phyloP scores from a whole-genome alignment of 2,329 filamentous ascomycete species.

The Boeremia lycopersici region DNA sequence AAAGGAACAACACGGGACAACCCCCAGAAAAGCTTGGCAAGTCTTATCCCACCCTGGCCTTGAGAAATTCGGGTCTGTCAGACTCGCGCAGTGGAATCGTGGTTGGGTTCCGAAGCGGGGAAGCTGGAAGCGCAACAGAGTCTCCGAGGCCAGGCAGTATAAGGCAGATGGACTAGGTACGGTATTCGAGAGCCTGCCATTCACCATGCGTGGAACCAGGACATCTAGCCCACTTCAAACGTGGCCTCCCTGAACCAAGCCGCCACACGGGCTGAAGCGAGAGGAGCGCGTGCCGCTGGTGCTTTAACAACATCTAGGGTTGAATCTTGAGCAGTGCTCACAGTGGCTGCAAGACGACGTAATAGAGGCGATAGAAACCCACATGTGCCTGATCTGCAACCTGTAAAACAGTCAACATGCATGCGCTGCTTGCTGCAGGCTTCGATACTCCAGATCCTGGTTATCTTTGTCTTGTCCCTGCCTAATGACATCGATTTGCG shows the following conservation, averaged over 20 bases:
- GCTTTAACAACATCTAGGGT: background rate
- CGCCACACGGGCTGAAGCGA: slow-evolving; percentile 12
- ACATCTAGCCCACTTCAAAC: slow-evolving; percentile 4
- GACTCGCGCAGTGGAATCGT: slow-evolving; percentile 5
- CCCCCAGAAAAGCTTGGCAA: slow-evolving; percentile 33
- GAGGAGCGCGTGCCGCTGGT: background rate
- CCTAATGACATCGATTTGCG: background rate
- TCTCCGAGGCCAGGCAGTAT: slow-evolving; percentile 4
- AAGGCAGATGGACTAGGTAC: background rate
- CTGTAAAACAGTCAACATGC: slow-evolving; percentile 5
- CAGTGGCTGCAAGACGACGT: slow-evolving; percentile 2
- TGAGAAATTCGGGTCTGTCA: slow-evolving; percentile 16
- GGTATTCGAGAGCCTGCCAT: background rate
- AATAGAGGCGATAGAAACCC: background rate
- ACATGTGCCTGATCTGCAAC: slow-evolving; percentile 9
- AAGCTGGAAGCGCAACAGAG: slow-evolving; percentile 8
- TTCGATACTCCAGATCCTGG: slow-evolving; percentile 2
- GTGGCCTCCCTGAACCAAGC: background rate
- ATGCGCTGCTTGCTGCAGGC: slow-evolving; percentile 2
- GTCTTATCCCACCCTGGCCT: slow-evolving; percentile 25
- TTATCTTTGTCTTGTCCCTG: slow-evolving; percentile 5
- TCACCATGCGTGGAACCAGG: background rate
- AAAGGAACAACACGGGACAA: slow-evolving; percentile 7
- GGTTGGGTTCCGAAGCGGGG: slow-evolving; percentile 13
- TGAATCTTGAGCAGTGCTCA: background rate